Percentiles rank a stretch among this genome's conserved stretches.
Conservation (phyloP, 768 basidiomycete species). For the Termitomyces sp. region DNA sequence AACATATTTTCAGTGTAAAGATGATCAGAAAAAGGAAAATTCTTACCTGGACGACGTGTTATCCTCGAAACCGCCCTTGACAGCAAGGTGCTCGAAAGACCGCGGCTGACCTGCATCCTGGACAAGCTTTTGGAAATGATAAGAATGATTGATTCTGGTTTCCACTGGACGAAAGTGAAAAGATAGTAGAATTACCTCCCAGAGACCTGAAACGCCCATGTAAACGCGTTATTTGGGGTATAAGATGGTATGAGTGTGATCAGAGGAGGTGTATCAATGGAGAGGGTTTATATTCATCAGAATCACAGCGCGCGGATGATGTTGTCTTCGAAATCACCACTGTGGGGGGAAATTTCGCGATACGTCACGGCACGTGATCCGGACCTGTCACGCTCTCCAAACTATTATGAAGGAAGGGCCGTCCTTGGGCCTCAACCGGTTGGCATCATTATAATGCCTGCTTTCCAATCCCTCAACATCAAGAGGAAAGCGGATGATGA, state of each 20-base stretch:
- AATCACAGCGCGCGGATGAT: too few species aligned
- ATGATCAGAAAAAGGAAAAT: too few species aligned
- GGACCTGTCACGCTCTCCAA: neutral
- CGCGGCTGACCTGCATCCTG: neutral
- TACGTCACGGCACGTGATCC: slow-evolving; percentile 6
- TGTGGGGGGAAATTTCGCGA: too few species aligned
- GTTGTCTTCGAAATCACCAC: too few species aligned
- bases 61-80: neutral
- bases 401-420: too few species aligned
- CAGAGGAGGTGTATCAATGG: neutral
- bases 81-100: neutral
- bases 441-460: slow-evolving; percentile 24
- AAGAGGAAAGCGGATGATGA: slow-evolving; percentile 36
- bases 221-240: neutral
- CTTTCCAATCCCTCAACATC: slow-evolving; percentile 24
- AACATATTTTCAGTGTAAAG: neutral
- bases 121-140: neutral
- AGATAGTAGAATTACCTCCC: neutral
- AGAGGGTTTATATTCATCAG: too few species aligned
- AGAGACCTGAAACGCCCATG: neutral
- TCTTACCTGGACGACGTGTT: neutral
- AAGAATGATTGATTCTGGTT: neutral
- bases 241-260: neutral
- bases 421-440: too few species aligned
- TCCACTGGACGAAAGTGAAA: neutral